phyloP scores from a whole-genome alignment of 805 yeast genomes.

The Danielia reshetovae region DNA sequence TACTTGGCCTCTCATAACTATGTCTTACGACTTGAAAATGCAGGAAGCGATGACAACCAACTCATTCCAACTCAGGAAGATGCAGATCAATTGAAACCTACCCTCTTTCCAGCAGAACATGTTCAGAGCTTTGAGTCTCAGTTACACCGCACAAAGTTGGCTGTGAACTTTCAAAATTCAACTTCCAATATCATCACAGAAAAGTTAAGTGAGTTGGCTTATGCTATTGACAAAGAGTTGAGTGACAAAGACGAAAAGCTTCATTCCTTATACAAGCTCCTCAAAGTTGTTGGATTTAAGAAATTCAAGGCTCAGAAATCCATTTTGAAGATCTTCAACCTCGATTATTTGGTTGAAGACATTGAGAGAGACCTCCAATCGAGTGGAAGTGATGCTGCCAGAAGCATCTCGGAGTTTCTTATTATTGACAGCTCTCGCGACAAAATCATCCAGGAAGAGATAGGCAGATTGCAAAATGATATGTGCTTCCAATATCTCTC shows the following conservation, averaged over 20 bases:
- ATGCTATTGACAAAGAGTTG: slow-evolving; percentile 35
- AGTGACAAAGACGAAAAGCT: slow-evolving; percentile 33
- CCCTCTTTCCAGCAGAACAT: slow-evolving; percentile 6
- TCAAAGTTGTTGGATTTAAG: slow-evolving; percentile 20
- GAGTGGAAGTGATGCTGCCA: slow-evolving; percentile 10
- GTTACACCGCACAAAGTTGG: slow-evolving; percentile 31
- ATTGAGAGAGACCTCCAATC: slow-evolving; percentile 14
- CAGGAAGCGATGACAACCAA: slow-evolving; percentile 6
- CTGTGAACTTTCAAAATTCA: slow-evolving; percentile 30
- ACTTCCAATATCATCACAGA: slow-evolving; percentile 35
- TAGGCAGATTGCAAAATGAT: slow-evolving; percentile 36
- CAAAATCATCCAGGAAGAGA: slow-evolving; percentile 38
- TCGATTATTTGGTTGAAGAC: slow-evolving; percentile 31
- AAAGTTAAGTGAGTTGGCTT: slow-evolving; percentile 36
- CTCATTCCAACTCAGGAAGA: neutral
- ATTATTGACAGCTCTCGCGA: slow-evolving; percentile 26
- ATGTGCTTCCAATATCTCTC: slow-evolving; percentile 32
- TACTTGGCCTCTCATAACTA: slow-evolving; percentile 27
- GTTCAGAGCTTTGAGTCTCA: slow-evolving; percentile 36
- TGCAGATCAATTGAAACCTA: slow-evolving; percentile 1
- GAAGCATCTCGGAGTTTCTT: slow-evolving; percentile 2
- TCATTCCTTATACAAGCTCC: slow-evolving; percentile 22
- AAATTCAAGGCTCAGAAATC: slow-evolving; percentile 28
- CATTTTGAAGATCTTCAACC: slow-evolving; percentile 26
- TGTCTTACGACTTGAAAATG: slow-evolving; percentile 20